Base-by-base conservation (phyloP, 257 asterid species). In the Pogostemon cablin region DNA sequence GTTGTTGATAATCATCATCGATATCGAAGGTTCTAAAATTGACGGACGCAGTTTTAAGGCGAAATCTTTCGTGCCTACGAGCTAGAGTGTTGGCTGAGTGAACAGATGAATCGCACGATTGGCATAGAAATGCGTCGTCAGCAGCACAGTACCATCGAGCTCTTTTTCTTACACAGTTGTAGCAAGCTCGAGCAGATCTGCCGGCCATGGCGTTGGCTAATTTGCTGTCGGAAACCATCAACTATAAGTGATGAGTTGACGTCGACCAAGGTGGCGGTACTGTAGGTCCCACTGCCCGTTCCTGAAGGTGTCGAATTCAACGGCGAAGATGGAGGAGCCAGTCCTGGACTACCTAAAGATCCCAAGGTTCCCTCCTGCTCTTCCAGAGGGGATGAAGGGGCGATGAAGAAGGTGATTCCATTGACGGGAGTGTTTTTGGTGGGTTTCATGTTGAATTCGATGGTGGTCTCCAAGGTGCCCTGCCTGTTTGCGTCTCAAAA, bases 111-210 rank as follows among this genome's bases (percentile, higher is more conserved):
- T 93, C 96, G 46, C 98, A 93, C 0, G 78, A 48, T 71, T 88
- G 91, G 73, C 98, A 93, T 6, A 93, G 66, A 57, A 93, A 93
- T 0, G 98, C 98, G 25, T 93, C 98, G 52, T 93, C 98, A 12
- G 97, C 93, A 0, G 95, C 86, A 48, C 98, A 90, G 56, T 86
- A 93, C 97, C 86, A 93, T 1, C 96, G 72, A 4, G 96, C 98
- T 67, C 96, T 68, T 39, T 77, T 87, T 9, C 71, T 69, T 3
- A 86, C 65, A 35, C 98, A 93, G 67, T 77, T 86, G 53, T 93
- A 96, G 76, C 98, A 93, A 4, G 97, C 90, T 75, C 98, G 65
- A 3, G 85, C 86, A 0, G 90, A 81, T 73, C 86, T 88, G 1
- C 87, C 96, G 9, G 83, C 93, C 53, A 83, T 84, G 1, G 81